A percentile compares a stretch with the other conserved stretches of the same genome.
phyloP scores from a whole-genome alignment of 345 rosid species.

The Brassica incana region DNA sequence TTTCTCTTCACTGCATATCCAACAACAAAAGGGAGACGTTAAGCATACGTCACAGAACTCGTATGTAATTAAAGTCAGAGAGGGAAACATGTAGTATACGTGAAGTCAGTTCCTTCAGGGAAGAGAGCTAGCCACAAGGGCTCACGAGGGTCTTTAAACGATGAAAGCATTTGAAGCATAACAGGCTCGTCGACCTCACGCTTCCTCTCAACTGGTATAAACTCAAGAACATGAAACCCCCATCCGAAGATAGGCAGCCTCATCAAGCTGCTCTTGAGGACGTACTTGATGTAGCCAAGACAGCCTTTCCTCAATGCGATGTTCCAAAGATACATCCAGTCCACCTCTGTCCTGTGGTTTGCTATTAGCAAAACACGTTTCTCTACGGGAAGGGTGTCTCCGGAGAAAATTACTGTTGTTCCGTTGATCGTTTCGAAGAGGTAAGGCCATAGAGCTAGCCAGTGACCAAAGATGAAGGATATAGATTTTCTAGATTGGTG shows the following conservation, averaged over 20 bases:
- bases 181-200: slow-evolving; percentile 74
- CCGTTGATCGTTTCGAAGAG: slow-evolving; percentile 73
- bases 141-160: slow-evolving; percentile 65
- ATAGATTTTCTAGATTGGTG: slow-evolving; percentile 58
- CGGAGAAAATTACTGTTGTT: slow-evolving; percentile 67
- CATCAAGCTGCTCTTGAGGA: slow-evolving; percentile 86
- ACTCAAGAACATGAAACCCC: slow-evolving; percentile 85
- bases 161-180: slow-evolving; percentile 57
- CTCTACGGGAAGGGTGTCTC: slow-evolving; percentile 53
- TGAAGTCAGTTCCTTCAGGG: slow-evolving; percentile 91
- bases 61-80: slow-evolving; percentile 12
- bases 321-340: slow-evolving; percentile 93
- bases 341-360: slow-evolving; percentile 91
- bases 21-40: neutral
- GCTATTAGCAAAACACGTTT: slow-evolving; percentile 68
- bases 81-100: slow-evolving; percentile 46
- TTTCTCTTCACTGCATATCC: slow-evolving; percentile 64
- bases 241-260: slow-evolving; percentile 76
- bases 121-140: slow-evolving; percentile 88
- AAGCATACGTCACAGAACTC: neutral
- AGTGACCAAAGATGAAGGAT: slow-evolving; percentile 60
- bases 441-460: slow-evolving; percentile 87
- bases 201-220: slow-evolving; percentile 85
- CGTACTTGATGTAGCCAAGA: slow-evolving; percentile 72
- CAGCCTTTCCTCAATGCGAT: slow-evolving; percentile 75